phyloP scores from a whole-genome alignment of 1,139 yeast species.

The Geotrichum europaeum region DNA sequence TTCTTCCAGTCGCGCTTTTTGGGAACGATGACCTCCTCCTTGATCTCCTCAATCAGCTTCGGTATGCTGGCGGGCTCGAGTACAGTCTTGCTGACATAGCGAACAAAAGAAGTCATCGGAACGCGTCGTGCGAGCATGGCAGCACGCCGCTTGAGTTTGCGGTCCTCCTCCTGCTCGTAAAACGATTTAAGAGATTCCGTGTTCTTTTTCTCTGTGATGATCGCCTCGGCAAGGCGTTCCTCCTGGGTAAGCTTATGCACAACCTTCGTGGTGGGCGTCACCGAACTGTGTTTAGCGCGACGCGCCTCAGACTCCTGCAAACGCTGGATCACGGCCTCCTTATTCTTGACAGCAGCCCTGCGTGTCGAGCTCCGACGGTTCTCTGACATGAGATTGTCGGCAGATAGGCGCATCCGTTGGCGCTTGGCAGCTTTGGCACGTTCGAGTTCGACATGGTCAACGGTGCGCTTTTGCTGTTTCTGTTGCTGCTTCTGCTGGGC shows the following conservation, averaged over 20 bases:
- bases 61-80: conserved; percentile 25
- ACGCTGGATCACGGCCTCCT: conserved; percentile 68
- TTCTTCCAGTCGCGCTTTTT: conserved; percentile 16
- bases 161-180: conserved; percentile 76
- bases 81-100: conserved; percentile 41
- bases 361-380: conserved; percentile 76
- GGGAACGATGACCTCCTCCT: conserved; percentile 16
- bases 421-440: conserved; percentile 10
- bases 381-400: conserved; percentile 44
- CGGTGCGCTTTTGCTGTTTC: conserved; percentile 14
- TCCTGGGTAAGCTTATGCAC: conserved; percentile 63
- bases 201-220: conserved; percentile 76
- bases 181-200: conserved; percentile 65
- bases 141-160: conserved; percentile 71
- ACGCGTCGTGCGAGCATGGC: conserved; percentile 59
- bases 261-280: conserved; percentile 37
- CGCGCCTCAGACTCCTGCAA: conserved; percentile 65
- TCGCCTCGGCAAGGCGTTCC: conserved; percentile 77
- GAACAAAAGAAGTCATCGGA: conserved; percentile 51
- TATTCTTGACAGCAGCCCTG: conserved; percentile 70
- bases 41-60: conserved; percentile 8
- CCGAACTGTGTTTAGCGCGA: conserved; percentile 38
- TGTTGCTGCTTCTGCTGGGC: conserved; percentile 8
- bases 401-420: conserved; percentile 26
- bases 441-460: conserved; percentile 10